Evolutionary conservation across 1,139 yeast genomes (phyloP).

Genomic region (Geotrichum macrosporum): DNA sequence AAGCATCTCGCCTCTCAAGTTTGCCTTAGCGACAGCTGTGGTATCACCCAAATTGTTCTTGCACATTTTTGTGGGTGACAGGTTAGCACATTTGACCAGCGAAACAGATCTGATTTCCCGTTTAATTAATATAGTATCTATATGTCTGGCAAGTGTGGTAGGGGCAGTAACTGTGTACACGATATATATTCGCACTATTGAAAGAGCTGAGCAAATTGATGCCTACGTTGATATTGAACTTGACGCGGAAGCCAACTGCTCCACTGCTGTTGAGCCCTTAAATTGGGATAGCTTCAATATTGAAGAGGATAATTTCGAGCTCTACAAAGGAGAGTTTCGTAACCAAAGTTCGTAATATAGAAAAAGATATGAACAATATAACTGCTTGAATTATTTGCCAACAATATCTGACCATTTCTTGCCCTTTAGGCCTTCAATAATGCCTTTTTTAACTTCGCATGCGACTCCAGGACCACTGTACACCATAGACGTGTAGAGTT

Average conservation of each 20-base stretch:
- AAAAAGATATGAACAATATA: too few species aligned
- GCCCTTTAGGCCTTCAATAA: constrained; percentile 62
- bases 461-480: constrained; percentile 91
- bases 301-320: constrained; percentile 9
- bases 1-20: constrained; percentile 48
- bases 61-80: constrained; percentile 75
- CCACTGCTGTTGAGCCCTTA: not conserved
- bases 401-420: constrained; percentile 67
- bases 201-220: constrained; percentile 14
- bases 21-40: constrained; percentile 48
- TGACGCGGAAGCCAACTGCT: not conserved
- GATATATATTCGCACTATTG: constrained; percentile 50
- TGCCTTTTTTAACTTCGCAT: constrained; percentile 69
- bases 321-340: not conserved
- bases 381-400: constrained; percentile 20
- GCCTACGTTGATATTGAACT: constrained; percentile 12
- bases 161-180: constrained; percentile 64
- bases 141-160: constrained; percentile 54
- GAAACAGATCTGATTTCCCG: constrained; percentile 50
- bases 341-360: not conserved
- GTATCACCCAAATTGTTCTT: constrained; percentile 79
- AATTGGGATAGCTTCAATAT: constrained; percentile 17
- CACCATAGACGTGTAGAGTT: constrained; percentile 85
- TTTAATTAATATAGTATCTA: constrained; percentile 59
- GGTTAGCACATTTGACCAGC: constrained; percentile 63